phyloP scores from a whole-genome alignment of 176 grass and related monocot genomes.

The Cymbopogon citratus region DNA sequence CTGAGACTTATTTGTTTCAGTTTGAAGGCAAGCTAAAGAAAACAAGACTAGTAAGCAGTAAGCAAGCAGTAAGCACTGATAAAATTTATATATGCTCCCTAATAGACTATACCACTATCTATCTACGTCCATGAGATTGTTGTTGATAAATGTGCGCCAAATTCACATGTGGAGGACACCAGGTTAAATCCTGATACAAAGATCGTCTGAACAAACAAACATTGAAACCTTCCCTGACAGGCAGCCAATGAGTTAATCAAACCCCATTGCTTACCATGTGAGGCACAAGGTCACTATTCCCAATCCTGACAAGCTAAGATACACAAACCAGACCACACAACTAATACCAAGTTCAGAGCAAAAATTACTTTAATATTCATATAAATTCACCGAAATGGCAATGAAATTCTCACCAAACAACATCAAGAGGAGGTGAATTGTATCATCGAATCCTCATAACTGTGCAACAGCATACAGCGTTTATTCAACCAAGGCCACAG shows the following conservation, averaged over 20 bases:
- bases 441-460: conserved; percentile 25
- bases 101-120: background rate
- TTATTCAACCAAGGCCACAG: conserved; percentile 36
- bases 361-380: background rate
- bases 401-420: conserved; percentile 1
- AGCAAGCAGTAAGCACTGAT: background rate
- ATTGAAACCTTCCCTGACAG: background rate
- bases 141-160: background rate
- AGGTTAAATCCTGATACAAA: background rate
- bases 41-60: too few relatives aligned
- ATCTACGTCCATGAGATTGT: background rate
- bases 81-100: background rate
- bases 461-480: conserved; percentile 25
- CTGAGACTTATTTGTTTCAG: background rate
- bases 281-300: background rate
- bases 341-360: background rate
- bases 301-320: background rate
- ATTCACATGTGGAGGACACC: too few relatives aligned
- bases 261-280: background rate
- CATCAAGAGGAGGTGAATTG: conserved; percentile 28
- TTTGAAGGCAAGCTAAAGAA: background rate
- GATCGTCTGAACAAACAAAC: background rate
- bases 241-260: background rate
- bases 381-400: background rate
- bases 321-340: background rate